A percentile compares a stretch with the other conserved stretches of the same genome.
Conservation (phyloP, 2,329 filamentous ascomycete species). For the Colletotrichum simmondsii region DNA sequence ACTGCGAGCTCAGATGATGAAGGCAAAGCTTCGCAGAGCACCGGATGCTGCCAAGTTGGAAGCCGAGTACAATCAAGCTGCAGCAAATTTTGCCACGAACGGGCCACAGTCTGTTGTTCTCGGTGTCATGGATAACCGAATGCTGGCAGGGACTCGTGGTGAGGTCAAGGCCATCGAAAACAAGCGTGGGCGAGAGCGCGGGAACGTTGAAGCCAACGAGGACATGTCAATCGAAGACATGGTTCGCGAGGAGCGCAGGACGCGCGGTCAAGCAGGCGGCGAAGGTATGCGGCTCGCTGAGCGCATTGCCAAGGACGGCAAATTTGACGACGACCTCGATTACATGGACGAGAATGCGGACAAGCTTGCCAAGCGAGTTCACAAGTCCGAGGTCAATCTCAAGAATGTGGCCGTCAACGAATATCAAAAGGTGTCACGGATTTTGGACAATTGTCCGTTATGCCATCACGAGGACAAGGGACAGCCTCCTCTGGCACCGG, state of each 20-base stretch:
- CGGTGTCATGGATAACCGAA: conserved; percentile 87
- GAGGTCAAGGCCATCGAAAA: conserved; percentile 85
- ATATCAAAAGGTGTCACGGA: conserved; percentile 88
- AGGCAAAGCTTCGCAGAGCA: conserved; percentile 85
- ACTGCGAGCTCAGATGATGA: conserved; percentile 94
- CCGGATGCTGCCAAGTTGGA: conserved; percentile 83
- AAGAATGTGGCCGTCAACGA: conserved; percentile 89
- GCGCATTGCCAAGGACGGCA: conserved; percentile 91
- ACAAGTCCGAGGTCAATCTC: conserved; percentile 88
- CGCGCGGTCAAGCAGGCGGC: conserved; percentile 79
- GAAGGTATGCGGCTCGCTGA: conserved; percentile 88
- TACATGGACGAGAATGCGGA: conserved; percentile 98
- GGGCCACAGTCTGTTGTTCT: conserved; percentile 81
- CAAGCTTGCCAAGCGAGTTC: conserved; percentile 86
- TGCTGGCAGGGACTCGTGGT: conserved; percentile 77
- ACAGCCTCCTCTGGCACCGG: conserved; percentile 81
- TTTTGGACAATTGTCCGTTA: conserved; percentile 87
- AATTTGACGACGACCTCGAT: conserved; percentile 92
- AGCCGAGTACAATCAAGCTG: conserved; percentile 82
- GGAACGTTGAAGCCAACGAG: conserved; percentile 88
- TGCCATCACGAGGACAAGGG: conserved; percentile 90
- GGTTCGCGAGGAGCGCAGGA: conserved; percentile 93
- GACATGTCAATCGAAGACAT: conserved; percentile 98
- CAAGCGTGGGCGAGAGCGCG: conserved; percentile 85
- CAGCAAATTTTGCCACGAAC: conserved; percentile 66